phyloP scores from a whole-genome alignment of 2,329 filamentous ascomycete species.

The Myriosclerotinia duriaeana region DNA sequence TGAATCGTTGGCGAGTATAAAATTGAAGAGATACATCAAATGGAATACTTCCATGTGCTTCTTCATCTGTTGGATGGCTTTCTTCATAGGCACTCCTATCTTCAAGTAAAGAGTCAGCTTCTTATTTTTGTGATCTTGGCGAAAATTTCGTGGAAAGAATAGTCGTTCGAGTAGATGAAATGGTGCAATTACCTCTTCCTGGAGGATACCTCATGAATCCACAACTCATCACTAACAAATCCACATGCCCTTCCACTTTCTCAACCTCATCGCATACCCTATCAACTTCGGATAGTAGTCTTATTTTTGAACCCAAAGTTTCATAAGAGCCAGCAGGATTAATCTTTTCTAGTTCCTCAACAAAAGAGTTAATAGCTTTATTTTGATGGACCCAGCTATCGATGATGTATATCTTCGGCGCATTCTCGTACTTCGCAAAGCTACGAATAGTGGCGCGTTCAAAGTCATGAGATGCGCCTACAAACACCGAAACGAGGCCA shows the following conservation, averaged over 20 bases:
- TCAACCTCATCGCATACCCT: neutral
- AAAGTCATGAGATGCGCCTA: neutral
- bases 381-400: neutral
- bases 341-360: neutral
- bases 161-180: neutral
- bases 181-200: neutral
- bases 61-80: neutral
- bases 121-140: neutral
- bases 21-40: slow-evolving; percentile 1
- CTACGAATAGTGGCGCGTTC: neutral
- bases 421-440: neutral
- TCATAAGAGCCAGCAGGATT: slow-evolving; percentile 2
- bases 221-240: slow-evolving; percentile 11
- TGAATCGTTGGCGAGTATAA: slow-evolving; percentile 12
- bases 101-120: neutral
- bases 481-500: neutral
- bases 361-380: neutral
- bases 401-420: slow-evolving; percentile 6
- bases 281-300: neutral
- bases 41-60: neutral
- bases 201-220: neutral
- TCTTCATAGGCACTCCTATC: neutral
- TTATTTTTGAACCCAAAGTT: neutral
- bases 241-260: neutral
- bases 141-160: neutral